Evolutionary conservation across 169 alveolate genomes (phyloP), one percentile per base, ranked within the genome.

Genomic region (Plasmodium adleri): DNA sequence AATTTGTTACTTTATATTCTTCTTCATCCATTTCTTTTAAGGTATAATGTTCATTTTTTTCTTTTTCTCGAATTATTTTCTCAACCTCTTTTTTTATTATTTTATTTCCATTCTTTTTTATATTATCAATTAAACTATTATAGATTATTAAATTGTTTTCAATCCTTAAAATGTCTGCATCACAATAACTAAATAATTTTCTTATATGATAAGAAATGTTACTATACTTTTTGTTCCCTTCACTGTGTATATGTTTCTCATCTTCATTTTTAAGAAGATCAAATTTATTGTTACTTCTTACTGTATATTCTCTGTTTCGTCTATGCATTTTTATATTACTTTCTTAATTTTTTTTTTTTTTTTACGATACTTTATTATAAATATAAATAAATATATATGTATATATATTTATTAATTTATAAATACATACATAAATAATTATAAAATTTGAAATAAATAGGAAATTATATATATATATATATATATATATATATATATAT

Each of bases 91-190:
- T 83, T 83, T 83, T 83, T 59, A 83, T 39, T 59, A 83, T 32
- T 68, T 58, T 83, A 62, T 83, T 83, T 52, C 86, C 91, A 83
- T 83, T 83, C 15, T 83, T 83, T 83, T 83, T 83, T 70, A 83
- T 83, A 56, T 83, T 83, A 32, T 83, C 91, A 17, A 83, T 83
- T 70, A 83, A 24, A 62, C 91, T 70, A 63, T 83, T 83, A 83
- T 83, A 83, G n/a, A 83, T 83, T 17, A 83, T 54, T 50, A 83
- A 70, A 49, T 83, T 83, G 52, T 83, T 71, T 70, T 83, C 91
- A 39, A 83, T 83, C 43, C 91, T 52, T 43, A 70, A 45, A 20
- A 83, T 83, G 13, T 83, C 91, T 10, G 91, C 91, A 49, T 83
- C 91, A 45, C 91, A 83, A 58, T 83, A 83, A 56, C 91, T 83